Evolutionary conservation across 2,329 filamentous ascomycete genomes (phyloP).

Genomic region (Cladosporium sp.): DNA sequence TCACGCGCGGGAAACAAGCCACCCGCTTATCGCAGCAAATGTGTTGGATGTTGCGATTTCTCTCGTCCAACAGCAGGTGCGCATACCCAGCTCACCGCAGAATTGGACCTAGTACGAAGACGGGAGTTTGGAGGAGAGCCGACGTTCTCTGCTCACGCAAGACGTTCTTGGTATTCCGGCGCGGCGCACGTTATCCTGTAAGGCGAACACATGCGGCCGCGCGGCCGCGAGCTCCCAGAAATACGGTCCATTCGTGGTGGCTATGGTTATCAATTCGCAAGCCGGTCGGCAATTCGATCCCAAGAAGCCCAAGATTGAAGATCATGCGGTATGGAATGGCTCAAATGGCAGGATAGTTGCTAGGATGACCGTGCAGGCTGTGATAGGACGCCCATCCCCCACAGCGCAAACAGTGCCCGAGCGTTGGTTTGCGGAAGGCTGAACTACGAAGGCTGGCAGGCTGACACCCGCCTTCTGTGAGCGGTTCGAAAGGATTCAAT

Average conservation of each 20-base stretch:
- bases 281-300: too few species aligned
- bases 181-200: not conserved
- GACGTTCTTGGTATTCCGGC: slow-evolving; percentile 11
- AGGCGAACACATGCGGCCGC: not conserved
- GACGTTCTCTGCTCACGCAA: not conserved
- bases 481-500: not conserved
- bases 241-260: too few species aligned
- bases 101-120: not conserved
- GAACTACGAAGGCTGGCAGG: slow-evolving; percentile 5
- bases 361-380: not conserved
- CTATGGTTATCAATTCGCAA: too few species aligned
- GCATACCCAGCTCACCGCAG: too few species aligned
- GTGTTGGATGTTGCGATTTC: not conserved
- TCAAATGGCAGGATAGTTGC: not conserved
- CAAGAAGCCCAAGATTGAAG: not conserved
- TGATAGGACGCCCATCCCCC: not conserved
- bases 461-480: slow-evolving; percentile 2
- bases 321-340: not conserved
- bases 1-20: too few species aligned
- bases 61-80: not conserved
- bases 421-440: slow-evolving; percentile 1
- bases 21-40: slow-evolving; percentile 2
- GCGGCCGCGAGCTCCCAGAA: too few species aligned
- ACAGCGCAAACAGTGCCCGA: not conserved
- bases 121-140: slow-evolving; percentile 7